Evolutionary conservation across 306 rosid species (phyloP).

Genomic region (barrel medic (Medicago truncatula)): MtrunA17r5.0-ANR NC_053048.1:50851501-50852000

Average conservation of each 20-base stretch:
- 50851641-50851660: too few relatives aligned
- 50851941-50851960: slow-evolving; percentile 65
- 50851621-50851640: neutral
- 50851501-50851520: slow-evolving; percentile 17
- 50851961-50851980: slow-evolving; percentile 97
- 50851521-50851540: neutral
- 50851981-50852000: slow-evolving; percentile 89
- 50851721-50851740: too few relatives aligned
- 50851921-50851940: slow-evolving; percentile 82
- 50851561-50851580: slow-evolving; percentile 18
- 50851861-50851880: slow-evolving; percentile 12
- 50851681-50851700: too few relatives aligned
- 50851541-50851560: neutral
- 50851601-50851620: neutral
- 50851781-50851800: neutral
- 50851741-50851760: too few relatives aligned
- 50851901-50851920: slow-evolving; percentile 77
- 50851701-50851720: too few relatives aligned
- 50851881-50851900: slow-evolving; percentile 13
- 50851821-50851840: slow-evolving; percentile 29
- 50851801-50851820: slow-evolving; percentile 8
- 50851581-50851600: neutral
- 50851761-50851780: neutral
- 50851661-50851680: too few relatives aligned
- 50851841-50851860: slow-evolving; percentile 6